phyloP scores from a whole-genome alignment of 176 grass and related monocot species.

The barley (Hordeum vulgare) region DNA sequence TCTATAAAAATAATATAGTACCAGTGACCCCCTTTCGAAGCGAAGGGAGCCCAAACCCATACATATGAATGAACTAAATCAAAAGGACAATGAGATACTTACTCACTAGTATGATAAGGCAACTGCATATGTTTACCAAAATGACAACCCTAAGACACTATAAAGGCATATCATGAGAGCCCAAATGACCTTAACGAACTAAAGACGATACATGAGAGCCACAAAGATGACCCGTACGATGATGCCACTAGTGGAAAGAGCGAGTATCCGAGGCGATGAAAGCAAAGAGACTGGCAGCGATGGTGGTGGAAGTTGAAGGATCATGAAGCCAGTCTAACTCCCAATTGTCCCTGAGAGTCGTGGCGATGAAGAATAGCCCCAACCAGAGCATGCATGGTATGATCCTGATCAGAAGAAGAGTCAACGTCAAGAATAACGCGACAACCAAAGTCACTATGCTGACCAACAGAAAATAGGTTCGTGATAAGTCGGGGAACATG shows the following conservation, averaged over 20 bases:
- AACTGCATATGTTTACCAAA: not conserved
- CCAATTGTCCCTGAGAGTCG: not conserved
- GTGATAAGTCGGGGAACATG: not conserved
- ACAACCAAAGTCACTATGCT: not conserved
- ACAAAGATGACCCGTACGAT: not conserved
- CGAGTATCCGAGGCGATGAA: rapidly evolving
- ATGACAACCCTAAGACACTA: not conserved
- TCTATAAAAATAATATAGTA: no score
- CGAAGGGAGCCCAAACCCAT: no score
- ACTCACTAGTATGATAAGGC: not conserved
- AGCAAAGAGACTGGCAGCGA: not conserved
- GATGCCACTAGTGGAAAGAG: not conserved
- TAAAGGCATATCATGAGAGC: not conserved
- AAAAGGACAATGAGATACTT: no score
- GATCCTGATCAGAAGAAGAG: not conserved
- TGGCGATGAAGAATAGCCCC: rapidly evolving
- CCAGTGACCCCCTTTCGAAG: no score
- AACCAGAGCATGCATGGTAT: no score
- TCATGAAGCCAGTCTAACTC: not conserved
- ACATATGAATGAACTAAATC: no score
- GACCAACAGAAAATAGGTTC: not conserved
- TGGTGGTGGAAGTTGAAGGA: not conserved
- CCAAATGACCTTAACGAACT: not conserved
- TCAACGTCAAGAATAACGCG: not conserved
- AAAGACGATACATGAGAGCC: not conserved